Conservation (phyloP, 805 yeast genomes). For the Wickerhamomyces ciferrii region DNA sequence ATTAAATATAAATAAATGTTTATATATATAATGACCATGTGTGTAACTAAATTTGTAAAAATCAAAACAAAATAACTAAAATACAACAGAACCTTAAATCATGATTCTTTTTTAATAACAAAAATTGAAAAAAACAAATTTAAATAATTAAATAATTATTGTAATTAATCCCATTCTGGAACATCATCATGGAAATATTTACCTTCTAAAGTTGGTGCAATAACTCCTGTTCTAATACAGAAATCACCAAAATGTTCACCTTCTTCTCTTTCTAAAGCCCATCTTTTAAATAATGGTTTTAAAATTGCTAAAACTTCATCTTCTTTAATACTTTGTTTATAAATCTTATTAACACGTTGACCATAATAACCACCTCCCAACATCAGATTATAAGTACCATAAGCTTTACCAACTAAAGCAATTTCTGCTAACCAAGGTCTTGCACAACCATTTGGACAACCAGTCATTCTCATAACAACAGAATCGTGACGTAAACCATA, state of each 20-base stretch:
- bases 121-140: too few relatives aligned
- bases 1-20: neutral
- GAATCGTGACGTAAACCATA: constrained; percentile 92
- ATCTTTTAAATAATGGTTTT: constrained; percentile 85
- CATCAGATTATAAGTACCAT: constrained; percentile 88
- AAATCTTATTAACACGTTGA: constrained; percentile 85
- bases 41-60: too few relatives aligned
- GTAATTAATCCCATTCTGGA: constrained; percentile 58
- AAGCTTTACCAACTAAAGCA: constrained; percentile 93
- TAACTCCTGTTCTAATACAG: constrained; percentile 79
- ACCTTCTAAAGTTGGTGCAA: constrained; percentile 86
- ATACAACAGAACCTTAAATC: too few relatives aligned
- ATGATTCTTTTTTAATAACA: too few relatives aligned
- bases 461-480: constrained; percentile 96
- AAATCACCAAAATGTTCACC: constrained; percentile 97
- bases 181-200: constrained; percentile 92
- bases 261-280: constrained; percentile 88
- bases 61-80: neutral
- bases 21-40: too few relatives aligned
- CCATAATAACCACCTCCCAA: constrained; percentile 96
- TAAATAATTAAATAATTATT: neutral
- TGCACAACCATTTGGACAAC: constrained; percentile 98
- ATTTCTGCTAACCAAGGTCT: constrained; percentile 98
- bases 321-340: constrained; percentile 83
- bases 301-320: constrained; percentile 75